A percentile compares a stretch with the other conserved stretches of the same genome.
These are phyloP conservation scores for Podosphaera aphanis DNA, from an alignment of 2,329 filamentous ascomycete genomes.

Conservation along the genomic window DNA sequence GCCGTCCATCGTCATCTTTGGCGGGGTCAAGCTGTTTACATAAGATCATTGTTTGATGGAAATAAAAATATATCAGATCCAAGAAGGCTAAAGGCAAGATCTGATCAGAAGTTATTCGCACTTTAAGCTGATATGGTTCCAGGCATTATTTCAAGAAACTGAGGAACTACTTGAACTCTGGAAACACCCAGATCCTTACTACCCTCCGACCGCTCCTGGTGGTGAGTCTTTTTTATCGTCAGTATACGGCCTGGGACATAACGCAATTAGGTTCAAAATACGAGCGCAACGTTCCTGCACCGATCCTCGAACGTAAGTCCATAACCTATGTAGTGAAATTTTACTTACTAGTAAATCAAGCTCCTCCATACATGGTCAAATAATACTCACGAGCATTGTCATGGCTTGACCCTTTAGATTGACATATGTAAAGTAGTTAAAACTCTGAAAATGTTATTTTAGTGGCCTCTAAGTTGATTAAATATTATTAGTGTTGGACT, in stretches of 20 bases:
- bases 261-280: constrained; percentile 58
- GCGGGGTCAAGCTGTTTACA: constrained; percentile 90
- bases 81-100: constrained; percentile 47
- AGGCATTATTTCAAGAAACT: constrained; percentile 72
- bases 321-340: neutral
- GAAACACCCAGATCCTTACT: constrained; percentile 95
- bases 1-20: constrained; percentile 77
- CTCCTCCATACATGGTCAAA: constrained; percentile 11
- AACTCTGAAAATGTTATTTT: no score
- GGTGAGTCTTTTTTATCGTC: constrained; percentile 45
- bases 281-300: constrained; percentile 72
- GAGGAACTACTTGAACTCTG: constrained; percentile 73
- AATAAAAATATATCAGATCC: constrained; percentile 70
- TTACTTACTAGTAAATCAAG: no score
- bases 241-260: neutral
- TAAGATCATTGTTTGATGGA: constrained; percentile 82
- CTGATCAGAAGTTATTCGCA: neutral
- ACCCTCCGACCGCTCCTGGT: constrained; percentile 73
- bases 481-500: no score
- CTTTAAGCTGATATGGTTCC: constrained; percentile 5
- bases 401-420: no score
- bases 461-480: no score
- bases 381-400: no score
- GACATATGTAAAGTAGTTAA: no score
- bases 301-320: constrained; percentile 55